phyloP scores from a whole-genome alignment of 2,329 filamentous ascomycete species.

The Rhynchosporium secalis region DNA sequence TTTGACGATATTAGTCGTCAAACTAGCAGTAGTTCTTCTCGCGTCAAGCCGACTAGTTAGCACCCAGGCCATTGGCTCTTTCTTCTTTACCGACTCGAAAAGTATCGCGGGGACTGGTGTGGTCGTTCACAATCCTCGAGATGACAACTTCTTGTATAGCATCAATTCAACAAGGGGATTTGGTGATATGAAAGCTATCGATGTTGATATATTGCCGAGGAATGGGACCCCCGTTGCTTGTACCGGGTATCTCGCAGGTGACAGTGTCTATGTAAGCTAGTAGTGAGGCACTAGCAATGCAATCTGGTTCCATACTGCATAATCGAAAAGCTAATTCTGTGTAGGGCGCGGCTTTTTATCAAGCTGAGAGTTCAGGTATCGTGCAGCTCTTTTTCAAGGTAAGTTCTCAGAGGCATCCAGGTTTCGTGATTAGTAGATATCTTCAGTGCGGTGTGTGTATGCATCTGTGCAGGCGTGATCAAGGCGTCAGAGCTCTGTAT shows the following conservation, averaged over 20 bases:
- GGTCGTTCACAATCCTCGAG: not conserved
- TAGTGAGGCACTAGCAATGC: not conserved
- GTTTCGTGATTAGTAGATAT: too few species aligned
- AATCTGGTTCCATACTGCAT: too few species aligned
- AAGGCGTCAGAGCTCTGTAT: too few species aligned
- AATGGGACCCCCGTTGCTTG: conserved; percentile 2
- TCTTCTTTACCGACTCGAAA: conserved; percentile 1
- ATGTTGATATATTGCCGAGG: not conserved
- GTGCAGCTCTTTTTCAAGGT: too few species aligned
- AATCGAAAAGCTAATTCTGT: not conserved
- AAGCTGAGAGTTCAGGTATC: not conserved
- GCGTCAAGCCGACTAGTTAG: not conserved
- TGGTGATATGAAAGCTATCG: not conserved
- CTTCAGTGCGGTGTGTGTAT: too few species aligned
- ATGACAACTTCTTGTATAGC: not conserved
- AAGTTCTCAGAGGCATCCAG: too few species aligned
- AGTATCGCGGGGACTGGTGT: not conserved
- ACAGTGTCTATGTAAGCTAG: conserved; percentile 3
- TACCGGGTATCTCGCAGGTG: not conserved
- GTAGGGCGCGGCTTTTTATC: not conserved
- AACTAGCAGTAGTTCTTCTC: not conserved
- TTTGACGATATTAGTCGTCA: not conserved
- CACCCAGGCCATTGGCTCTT: not conserved
- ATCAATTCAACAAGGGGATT: conserved; percentile 3
- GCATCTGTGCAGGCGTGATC: too few species aligned